Evolutionary conservation across 306 rosid species (phyloP).

Genomic region (Rosa lucieae): DNA sequence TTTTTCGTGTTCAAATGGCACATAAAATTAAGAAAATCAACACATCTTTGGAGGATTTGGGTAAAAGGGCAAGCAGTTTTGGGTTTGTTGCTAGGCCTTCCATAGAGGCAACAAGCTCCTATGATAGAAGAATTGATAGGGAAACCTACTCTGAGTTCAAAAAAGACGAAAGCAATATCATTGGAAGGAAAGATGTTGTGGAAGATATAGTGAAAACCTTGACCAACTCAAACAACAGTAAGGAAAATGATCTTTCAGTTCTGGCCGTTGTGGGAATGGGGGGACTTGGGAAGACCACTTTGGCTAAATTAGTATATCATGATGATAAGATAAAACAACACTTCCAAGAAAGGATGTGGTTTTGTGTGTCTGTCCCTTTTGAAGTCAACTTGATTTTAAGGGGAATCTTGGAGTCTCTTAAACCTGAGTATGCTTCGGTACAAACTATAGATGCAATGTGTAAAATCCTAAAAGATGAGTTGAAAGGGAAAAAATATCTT

Average conservation of each 20-base stretch:
- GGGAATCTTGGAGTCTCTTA: slow-evolving; percentile 9
- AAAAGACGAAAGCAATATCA: not conserved
- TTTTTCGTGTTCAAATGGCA: not conserved
- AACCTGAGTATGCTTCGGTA: not conserved
- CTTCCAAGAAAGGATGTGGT: slow-evolving; percentile 23
- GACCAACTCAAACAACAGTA: not conserved
- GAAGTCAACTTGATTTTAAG: slow-evolving; percentile 10
- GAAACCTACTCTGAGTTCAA: not conserved
- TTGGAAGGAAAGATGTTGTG: not conserved
- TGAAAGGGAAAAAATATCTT: slow-evolving; percentile 18
- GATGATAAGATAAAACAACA: not conserved
- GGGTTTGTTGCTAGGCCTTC: not conserved
- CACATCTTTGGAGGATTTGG: not conserved
- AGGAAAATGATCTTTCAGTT: not conserved
- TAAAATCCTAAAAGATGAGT: not conserved
- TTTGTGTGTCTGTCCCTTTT: slow-evolving; percentile 24
- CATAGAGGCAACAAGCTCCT: not conserved
- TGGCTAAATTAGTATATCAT: slow-evolving; percentile 17
- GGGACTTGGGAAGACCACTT: slow-evolving; percentile 28
- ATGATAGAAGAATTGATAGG: not conserved
- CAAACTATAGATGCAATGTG: slow-evolving; percentile 5
- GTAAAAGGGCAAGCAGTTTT: not conserved
- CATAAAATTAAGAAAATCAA: not conserved
- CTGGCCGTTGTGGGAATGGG: slow-evolving; percentile 28
- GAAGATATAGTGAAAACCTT: not conserved